Evolutionary conservation across 345 rosid genomes (phyloP).

Genomic region (Passiflora organensis): DNA sequence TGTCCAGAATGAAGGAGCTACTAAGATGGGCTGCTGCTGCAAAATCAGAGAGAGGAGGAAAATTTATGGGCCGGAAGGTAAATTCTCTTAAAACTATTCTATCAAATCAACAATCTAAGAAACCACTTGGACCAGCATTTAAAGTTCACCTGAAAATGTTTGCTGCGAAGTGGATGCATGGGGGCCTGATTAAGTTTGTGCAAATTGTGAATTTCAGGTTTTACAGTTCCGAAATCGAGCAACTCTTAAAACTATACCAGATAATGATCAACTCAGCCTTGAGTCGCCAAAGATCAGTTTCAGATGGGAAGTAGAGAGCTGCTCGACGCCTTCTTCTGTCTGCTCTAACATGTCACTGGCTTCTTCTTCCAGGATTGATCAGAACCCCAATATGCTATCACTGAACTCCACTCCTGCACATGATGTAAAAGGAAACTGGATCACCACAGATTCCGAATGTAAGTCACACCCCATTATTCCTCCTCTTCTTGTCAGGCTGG

Average conservation of each 20-base stretch:
- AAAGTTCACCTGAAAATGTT: too few species aligned
- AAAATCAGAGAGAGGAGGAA: conserved; percentile 59
- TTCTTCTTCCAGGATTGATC: conserved; percentile 39
- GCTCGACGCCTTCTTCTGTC: conserved; percentile 44
- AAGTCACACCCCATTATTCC: conserved; percentile 9
- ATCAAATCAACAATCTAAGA: too few species aligned
- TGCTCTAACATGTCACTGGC: conserved; percentile 45
- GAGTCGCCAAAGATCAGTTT: conserved; percentile 71
- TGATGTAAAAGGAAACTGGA: conserved; percentile 72
- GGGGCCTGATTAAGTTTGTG: too few species aligned
- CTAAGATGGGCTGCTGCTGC: conserved; percentile 75
- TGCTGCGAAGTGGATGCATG: too few species aligned
- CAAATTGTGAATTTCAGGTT: conserved; percentile 38
- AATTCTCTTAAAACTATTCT: too few species aligned
- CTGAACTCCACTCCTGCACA: conserved; percentile 38
- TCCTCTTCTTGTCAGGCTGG: not conserved
- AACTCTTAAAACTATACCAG: conserved; percentile 42
- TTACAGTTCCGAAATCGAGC: conserved; percentile 41
- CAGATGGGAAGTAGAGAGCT: conserved; percentile 73
- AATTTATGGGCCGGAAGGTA: conserved; percentile 64
- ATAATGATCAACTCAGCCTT: conserved; percentile 40
- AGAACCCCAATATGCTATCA: conserved; percentile 25
- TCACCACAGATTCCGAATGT: conserved; percentile 92
- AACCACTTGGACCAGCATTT: too few species aligned
- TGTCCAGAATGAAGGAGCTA: conserved; percentile 76